Conservation (phyloP, 345 rosid species). For the Hibiscus trionum region DNA sequence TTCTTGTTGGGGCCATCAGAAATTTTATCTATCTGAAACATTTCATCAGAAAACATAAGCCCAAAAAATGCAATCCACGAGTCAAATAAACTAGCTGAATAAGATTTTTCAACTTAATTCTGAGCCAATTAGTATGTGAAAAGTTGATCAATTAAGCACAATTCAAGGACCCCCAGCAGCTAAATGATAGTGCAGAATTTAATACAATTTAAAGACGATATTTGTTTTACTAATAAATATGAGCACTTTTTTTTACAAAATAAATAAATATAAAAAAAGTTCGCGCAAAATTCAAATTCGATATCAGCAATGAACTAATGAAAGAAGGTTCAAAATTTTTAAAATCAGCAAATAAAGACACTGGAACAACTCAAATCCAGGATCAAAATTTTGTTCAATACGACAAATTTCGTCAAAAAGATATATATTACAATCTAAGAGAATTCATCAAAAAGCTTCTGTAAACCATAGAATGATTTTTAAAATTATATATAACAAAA, state of each 20-base stretch:
- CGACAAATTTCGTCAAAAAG: no score
- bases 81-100: neutral
- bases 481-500: neutral
- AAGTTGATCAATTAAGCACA: neutral
- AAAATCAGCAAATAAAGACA: neutral
- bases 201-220: neutral
- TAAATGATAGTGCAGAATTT: neutral
- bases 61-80: neutral
- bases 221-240: neutral
- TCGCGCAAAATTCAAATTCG: neutral
- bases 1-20: conserved; percentile 69
- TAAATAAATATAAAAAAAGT: neutral
- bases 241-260: no score
- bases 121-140: neutral
- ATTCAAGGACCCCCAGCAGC: neutral
- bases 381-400: neutral
- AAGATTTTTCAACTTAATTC: neutral
- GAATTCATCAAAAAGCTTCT: neutral
- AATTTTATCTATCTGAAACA: conserved; percentile 22
- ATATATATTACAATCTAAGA: no score
- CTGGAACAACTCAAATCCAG: neutral
- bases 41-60: conserved; percentile 3
- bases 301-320: neutral
- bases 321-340: neutral
- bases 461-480: neutral